Conservation (phyloP, 192 early-diverging fungal genomes). For the Coemansia sp. region DNA sequence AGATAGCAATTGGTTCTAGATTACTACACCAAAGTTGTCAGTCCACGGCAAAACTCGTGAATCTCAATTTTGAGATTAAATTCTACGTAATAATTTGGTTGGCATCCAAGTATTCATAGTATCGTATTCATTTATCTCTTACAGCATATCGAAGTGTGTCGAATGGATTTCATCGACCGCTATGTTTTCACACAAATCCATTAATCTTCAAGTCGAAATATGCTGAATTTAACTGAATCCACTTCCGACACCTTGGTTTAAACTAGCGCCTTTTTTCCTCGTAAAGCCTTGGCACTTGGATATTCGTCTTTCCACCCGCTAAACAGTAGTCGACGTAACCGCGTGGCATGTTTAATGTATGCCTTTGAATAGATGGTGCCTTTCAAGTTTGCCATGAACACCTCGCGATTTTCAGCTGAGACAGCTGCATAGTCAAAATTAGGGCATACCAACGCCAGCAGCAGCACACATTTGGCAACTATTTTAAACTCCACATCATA, state of each 20-base stretch:
- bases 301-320: neutral
- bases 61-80: too few species aligned
- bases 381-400: neutral
- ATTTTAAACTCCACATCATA: neutral
- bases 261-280: neutral
- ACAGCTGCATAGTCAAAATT: neutral
- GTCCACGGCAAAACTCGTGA: too few species aligned
- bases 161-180: too few species aligned
- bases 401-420: neutral
- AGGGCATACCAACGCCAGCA: neutral
- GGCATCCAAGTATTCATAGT: too few species aligned
- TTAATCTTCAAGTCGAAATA: too few species aligned
- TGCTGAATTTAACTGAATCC: too few species aligned
- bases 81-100: too few species aligned
- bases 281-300: neutral
- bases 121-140: too few species aligned
- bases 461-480: neutral
- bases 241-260: neutral
- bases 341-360: neutral
- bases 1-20: too few species aligned
- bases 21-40: too few species aligned
- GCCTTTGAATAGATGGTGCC: neutral
- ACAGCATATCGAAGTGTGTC: too few species aligned
- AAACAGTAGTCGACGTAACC: neutral
- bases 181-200: too few species aligned